Evolutionary conservation across 768 basidiomycete genomes (phyloP).

Genomic region (Termitomyces sp.): DNA sequence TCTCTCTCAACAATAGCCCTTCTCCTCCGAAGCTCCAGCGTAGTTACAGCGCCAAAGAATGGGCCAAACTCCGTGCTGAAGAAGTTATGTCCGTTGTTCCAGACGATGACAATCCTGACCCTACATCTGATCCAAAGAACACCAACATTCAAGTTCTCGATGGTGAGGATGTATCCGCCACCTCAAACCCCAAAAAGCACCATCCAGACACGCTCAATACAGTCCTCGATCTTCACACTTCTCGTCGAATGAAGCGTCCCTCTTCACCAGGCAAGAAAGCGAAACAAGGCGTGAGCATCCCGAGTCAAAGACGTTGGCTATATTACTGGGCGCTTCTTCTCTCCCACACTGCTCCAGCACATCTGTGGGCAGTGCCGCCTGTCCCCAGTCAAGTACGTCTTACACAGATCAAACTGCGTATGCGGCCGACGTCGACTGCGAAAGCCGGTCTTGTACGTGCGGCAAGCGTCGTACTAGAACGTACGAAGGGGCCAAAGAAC

Average conservation of each 20-base stretch:
- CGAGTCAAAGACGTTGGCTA: slow-evolving; percentile 76
- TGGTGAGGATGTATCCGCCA: neutral
- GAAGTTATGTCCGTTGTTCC: slow-evolving; percentile 47
- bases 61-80: slow-evolving; percentile 44
- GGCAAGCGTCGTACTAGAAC: slow-evolving; percentile 50
- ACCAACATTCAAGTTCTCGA: neutral
- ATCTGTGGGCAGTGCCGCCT: slow-evolving; percentile 38
- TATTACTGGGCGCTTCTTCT: slow-evolving; percentile 75
- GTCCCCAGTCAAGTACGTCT: slow-evolving; percentile 43
- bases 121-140: neutral
- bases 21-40: slow-evolving; percentile 44
- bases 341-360: slow-evolving; percentile 47
- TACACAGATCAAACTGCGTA: slow-evolving; percentile 53
- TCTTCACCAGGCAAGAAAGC: slow-evolving; percentile 25
- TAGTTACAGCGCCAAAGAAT: slow-evolving; percentile 44
- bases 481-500: slow-evolving; percentile 33
- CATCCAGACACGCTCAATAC: slow-evolving; percentile 42
- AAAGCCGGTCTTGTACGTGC: slow-evolving; percentile 52
- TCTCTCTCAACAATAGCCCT: slow-evolving; percentile 50
- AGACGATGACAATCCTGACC: slow-evolving; percentile 28
- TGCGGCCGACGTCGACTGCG: slow-evolving; percentile 51
- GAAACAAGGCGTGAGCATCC: slow-evolving; percentile 71
- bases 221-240: slow-evolving; percentile 67
- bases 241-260: slow-evolving; percentile 59
- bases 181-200: slow-evolving; percentile 14